Evolutionary conservation across 192 early-diverging fungal genomes (phyloP).

Genomic region (Mortierella claussenii): DNA sequence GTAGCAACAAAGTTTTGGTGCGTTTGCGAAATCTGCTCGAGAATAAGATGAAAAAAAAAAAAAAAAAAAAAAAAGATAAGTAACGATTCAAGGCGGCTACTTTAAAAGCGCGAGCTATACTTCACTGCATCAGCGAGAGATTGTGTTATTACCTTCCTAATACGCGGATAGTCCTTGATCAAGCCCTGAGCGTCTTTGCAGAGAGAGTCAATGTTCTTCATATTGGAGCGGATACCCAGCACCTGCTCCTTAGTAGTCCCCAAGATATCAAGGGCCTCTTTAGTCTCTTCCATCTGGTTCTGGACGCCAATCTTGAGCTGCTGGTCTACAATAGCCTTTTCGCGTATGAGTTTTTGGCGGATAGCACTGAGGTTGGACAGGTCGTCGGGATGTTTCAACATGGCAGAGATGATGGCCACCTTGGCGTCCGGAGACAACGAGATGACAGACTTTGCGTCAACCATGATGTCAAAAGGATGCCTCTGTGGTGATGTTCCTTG

Average conservation of each 20-base stretch:
- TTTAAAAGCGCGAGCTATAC: background rate
- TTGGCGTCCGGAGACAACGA: constrained; percentile 70
- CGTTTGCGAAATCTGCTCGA: constrained; percentile 82
- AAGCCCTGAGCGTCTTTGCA: constrained; percentile 87
- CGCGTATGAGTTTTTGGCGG: constrained; percentile 85
- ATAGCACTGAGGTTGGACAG: constrained; percentile 85
- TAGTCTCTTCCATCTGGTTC: constrained; percentile 89
- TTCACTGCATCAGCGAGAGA: background rate
- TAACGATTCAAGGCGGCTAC: background rate
- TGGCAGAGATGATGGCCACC: constrained; percentile 80
- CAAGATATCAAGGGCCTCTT: constrained; percentile 87
- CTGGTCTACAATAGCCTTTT: constrained; percentile 92
- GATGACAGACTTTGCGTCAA: constrained; percentile 45
- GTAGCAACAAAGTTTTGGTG: constrained; percentile 96
- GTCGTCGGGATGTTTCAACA: constrained; percentile 95
- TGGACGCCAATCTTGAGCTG: constrained; percentile 96
- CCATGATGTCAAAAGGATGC: no score
- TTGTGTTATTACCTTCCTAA: constrained; percentile 74
- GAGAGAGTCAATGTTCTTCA: constrained; percentile 86
- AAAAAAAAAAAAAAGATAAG: background rate
- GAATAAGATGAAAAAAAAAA: background rate
- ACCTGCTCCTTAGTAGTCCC: constrained; percentile 72
- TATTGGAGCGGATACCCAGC: constrained; percentile 72
- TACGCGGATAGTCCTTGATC: constrained; percentile 90
- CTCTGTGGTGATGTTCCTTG: no score